phyloP scores from a whole-genome alignment of 2,329 filamentous ascomycete genomes.

The Alternaria ethzedia region DNA sequence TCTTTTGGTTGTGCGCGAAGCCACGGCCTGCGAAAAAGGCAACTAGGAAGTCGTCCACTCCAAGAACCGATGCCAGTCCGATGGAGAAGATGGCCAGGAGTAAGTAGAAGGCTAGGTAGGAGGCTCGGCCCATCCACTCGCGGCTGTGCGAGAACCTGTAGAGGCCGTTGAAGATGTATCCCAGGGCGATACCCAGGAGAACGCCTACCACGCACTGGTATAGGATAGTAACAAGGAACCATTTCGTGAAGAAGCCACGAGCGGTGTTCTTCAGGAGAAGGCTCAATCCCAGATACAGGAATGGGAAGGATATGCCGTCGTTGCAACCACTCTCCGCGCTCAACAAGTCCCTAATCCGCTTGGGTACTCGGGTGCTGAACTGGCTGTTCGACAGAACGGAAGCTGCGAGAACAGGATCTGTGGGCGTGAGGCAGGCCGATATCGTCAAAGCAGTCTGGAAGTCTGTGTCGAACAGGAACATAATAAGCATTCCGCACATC shows the following conservation, averaged over 20 bases:
- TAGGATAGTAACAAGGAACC: constrained; percentile 61
- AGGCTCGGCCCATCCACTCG: constrained; percentile 56
- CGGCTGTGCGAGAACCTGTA: constrained; percentile 56
- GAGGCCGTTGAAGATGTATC: constrained; percentile 55
- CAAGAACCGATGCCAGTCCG: constrained; percentile 59
- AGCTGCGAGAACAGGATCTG: constrained; percentile 63
- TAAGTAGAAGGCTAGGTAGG: constrained; percentile 63
- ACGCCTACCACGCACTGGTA: constrained; percentile 62
- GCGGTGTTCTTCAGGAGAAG: constrained; percentile 50
- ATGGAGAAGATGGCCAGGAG: constrained; percentile 60
- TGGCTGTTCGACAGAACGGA: constrained; percentile 60
- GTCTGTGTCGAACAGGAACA: constrained; percentile 55
- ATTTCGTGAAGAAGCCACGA: constrained; percentile 56
- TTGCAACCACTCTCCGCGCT: constrained; percentile 63
- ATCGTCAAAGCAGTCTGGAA: constrained; percentile 58
- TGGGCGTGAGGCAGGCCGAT: constrained; percentile 63
- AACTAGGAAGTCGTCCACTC: constrained; percentile 63
- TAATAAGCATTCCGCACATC: constrained; percentile 56
- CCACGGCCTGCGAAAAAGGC: constrained; percentile 63
- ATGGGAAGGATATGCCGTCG: constrained; percentile 63
- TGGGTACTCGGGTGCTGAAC: constrained; percentile 60
- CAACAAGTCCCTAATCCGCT: constrained; percentile 58
- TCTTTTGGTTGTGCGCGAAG: constrained; percentile 63
- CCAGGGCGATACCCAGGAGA: constrained; percentile 56
- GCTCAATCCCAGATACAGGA: constrained; percentile 61